Percentiles rank a stretch among this genome's conserved stretches.
Evolutionary conservation across 2,329 filamentous ascomycete genomes (phyloP).

Genomic region (Trichocomaceae sp.): DNA sequence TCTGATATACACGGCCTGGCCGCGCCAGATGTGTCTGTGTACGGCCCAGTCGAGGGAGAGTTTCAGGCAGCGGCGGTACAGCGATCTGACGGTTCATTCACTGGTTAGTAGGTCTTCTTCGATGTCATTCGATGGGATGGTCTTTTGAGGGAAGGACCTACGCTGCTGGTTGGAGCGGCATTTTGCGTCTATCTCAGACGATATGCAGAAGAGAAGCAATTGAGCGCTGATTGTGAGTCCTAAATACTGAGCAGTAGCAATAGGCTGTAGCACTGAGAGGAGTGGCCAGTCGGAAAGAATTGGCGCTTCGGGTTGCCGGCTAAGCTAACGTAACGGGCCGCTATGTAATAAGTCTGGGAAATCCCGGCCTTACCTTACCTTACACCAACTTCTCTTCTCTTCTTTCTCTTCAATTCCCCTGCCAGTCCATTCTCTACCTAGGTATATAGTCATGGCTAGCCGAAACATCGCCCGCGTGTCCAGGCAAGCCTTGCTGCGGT

Average conservation of each 20-base stretch:
- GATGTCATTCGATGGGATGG: not conserved
- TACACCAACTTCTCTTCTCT: not conserved
- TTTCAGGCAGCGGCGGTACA: conserved; percentile 91
- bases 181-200: too few relatives aligned
- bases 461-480: conserved; percentile 32
- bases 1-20: conserved; percentile 92
- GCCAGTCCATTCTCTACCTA: too few relatives aligned
- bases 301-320: conserved; percentile 11
- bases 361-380: conserved; percentile 3
- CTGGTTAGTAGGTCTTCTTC: too few relatives aligned
- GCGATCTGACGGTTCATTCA: conserved; percentile 46
- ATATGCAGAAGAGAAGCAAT: too few relatives aligned
- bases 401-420: conserved; percentile 7
- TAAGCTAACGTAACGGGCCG: not conserved
- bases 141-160: too few relatives aligned
- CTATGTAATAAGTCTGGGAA: conserved; percentile 17
- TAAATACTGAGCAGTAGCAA: too few relatives aligned
- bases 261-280: too few relatives aligned
- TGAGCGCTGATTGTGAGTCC: too few relatives aligned
- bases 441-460: conserved; percentile 29
- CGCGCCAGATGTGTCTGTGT: conserved; percentile 86
- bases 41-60: conserved; percentile 93
- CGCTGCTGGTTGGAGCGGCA: conserved; percentile 14
- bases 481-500: conserved; percentile 25
- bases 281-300: conserved; percentile 4